phyloP scores from a whole-genome alignment of 257 asterid species.

The Solanum infundibuliforme region DNA sequence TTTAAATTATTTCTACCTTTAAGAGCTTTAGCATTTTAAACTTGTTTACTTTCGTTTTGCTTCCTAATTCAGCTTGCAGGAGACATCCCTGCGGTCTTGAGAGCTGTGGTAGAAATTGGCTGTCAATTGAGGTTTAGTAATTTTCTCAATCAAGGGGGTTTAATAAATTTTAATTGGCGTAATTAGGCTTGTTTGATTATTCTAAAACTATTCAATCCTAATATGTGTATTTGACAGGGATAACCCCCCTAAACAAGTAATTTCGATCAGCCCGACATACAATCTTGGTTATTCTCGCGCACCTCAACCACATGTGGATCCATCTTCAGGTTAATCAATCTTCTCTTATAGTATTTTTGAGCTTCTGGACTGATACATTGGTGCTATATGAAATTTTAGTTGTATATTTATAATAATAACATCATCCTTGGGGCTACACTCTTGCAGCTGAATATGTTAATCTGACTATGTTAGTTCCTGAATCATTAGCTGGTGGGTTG shows the following conservation, averaged over 20 bases:
- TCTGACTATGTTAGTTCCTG: constrained; percentile 82
- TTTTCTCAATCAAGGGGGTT: constrained; percentile 23
- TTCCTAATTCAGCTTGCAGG: constrained; percentile 63
- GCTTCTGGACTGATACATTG: constrained; percentile 19
- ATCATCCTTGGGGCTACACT: constrained; percentile 29
- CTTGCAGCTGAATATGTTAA: constrained; percentile 75
- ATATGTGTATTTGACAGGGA: constrained; percentile 40
- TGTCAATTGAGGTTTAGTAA: constrained; percentile 62
- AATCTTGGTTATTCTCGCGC: constrained; percentile 42
- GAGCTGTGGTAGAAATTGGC: constrained; percentile 86
- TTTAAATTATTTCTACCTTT: not conserved
- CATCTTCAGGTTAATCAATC: constrained; percentile 54
- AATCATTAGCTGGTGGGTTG: constrained; percentile 87
- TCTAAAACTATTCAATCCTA: not conserved
- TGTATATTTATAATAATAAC: constrained; percentile 20
- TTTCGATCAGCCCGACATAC: constrained; percentile 59
- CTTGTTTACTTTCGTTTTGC: not conserved
- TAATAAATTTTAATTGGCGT: not conserved
- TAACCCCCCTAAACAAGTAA: constrained; percentile 87
- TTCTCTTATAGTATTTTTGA: not conserved
- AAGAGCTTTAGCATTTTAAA: not conserved
- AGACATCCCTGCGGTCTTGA: constrained; percentile 70
- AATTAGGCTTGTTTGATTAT: not conserved
- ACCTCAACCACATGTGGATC: constrained; percentile 54
- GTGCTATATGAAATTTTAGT: constrained; percentile 12